Conservation (phyloP, 2,329 filamentous ascomycete species). For the Hypoxylon sp. region DNA sequence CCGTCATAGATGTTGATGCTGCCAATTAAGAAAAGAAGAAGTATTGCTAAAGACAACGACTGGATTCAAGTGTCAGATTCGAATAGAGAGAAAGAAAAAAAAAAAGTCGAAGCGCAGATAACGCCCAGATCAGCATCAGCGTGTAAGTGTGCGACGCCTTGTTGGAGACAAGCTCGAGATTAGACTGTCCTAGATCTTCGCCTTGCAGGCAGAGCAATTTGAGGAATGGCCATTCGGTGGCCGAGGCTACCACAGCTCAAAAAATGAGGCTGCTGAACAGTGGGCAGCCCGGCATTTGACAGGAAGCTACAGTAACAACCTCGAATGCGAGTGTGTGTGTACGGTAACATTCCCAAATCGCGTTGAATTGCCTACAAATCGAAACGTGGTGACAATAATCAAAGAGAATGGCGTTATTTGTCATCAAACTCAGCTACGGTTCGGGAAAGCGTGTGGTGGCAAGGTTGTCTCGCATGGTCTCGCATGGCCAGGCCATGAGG, state of each 20-base stretch:
- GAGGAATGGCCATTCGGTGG: conserved; percentile 13
- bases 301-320: conserved; percentile 37
- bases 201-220: conserved; percentile 26
- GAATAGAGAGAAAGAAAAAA: conserved; percentile 5
- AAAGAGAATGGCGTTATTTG: conserved; percentile 35
- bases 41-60: conserved; percentile 30
- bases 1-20: conserved; percentile 27
- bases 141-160: conserved; percentile 12
- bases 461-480: conserved; percentile 44
- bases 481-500: conserved; percentile 41
- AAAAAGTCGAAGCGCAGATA: conserved; percentile 21
- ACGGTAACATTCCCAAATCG: conserved; percentile 42
- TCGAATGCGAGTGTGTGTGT: conserved; percentile 42
- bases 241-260: conserved; percentile 44
- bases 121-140: conserved; percentile 20
- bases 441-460: conserved; percentile 34
- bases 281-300: conserved; percentile 37
- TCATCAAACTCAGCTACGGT: conserved; percentile 31
- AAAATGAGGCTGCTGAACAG: conserved; percentile 43
- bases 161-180: conserved; percentile 22
- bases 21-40: conserved; percentile 26
- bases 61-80: conserved; percentile 36
- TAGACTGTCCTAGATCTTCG: conserved; percentile 24
- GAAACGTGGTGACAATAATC: conserved; percentile 34
- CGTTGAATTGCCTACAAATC: conserved; percentile 42